phyloP scores from a whole-genome alignment of 305 asterid genomes.

The Rubia tinctorum region DNA sequence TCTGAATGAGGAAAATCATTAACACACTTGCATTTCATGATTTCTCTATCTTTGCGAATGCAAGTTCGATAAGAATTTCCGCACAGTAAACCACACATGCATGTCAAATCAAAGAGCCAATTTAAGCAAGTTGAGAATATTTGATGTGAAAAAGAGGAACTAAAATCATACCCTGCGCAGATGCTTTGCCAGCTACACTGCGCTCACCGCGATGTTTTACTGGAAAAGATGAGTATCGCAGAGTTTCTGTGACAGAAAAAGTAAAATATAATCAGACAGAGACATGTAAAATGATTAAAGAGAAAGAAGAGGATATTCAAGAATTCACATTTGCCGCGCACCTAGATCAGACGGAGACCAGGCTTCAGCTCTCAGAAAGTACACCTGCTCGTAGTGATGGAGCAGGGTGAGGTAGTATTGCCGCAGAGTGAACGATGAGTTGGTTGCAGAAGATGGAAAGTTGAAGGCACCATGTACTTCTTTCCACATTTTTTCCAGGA shows the following conservation, averaged over 20 bases:
- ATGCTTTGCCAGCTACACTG: constrained; percentile 18
- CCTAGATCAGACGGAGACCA: constrained; percentile 59
- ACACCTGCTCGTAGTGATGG: constrained; percentile 74
- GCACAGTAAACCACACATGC: neutral
- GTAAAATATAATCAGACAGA: neutral
- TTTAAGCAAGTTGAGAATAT: neutral
- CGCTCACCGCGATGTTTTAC: constrained; percentile 21
- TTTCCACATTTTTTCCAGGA: constrained; percentile 73
- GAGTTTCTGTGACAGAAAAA: constrained; percentile 31
- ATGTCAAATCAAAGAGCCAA: neutral
- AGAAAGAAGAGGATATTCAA: neutral
- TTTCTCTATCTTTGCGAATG: too few species aligned
- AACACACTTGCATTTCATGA: neutral
- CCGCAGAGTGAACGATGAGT: constrained; percentile 80
- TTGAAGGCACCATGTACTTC: constrained; percentile 63
- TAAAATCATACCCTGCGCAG: constrained; percentile 3
- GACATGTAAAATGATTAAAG: constrained; percentile 3
- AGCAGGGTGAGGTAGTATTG: constrained; percentile 70
- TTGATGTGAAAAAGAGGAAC: neutral
- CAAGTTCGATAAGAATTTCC: neutral
- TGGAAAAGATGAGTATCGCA: constrained; percentile 29
- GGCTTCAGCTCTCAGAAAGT: constrained; percentile 58
- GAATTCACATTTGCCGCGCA: constrained; percentile 27
- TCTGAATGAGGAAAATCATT: neutral
- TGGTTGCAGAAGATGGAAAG: constrained; percentile 85